Evolutionary conservation across 2,329 filamentous ascomycete species (phyloP).

Genomic region (Podosphaera xanthii): DNA sequence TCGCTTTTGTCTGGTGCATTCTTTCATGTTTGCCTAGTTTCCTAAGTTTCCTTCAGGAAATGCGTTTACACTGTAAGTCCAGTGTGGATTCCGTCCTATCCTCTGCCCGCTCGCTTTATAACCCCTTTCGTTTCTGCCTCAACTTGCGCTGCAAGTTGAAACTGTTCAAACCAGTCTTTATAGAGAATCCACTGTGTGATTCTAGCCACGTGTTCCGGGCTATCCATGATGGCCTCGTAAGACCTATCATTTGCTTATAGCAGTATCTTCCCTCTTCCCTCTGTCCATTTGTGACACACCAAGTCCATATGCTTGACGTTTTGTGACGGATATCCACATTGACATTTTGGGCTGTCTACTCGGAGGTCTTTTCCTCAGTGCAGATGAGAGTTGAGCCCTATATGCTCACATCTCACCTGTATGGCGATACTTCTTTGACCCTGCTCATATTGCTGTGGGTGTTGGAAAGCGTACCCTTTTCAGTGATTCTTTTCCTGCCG

Average conservation of each 20-base stretch:
- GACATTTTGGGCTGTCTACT: neutral
- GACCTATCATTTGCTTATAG: neutral
- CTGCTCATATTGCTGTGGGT: neutral
- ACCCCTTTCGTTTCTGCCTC: neutral
- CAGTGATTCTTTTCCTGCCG: neutral
- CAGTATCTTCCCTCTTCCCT: neutral
- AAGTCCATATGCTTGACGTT: neutral
- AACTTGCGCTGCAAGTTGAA: neutral
- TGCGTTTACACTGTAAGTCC: neutral
- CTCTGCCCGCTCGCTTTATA: neutral
- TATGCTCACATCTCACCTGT: neutral
- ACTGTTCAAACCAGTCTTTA: neutral
- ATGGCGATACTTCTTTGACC: neutral
- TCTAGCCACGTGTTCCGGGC: neutral
- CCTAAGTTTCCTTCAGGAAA: neutral
- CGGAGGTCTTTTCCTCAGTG: too few relatives aligned
- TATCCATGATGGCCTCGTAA: neutral
- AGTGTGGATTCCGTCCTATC: neutral
- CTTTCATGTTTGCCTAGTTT: neutral
- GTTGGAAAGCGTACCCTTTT: neutral
- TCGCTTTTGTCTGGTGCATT: too few relatives aligned
- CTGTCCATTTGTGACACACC: neutral
- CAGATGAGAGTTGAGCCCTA: too few relatives aligned
- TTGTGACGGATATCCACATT: neutral
- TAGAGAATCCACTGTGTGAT: neutral